Base-by-base conservation (phyloP, 768 basidiomycete genomes). In the Tricholoma matsutake region DNA sequence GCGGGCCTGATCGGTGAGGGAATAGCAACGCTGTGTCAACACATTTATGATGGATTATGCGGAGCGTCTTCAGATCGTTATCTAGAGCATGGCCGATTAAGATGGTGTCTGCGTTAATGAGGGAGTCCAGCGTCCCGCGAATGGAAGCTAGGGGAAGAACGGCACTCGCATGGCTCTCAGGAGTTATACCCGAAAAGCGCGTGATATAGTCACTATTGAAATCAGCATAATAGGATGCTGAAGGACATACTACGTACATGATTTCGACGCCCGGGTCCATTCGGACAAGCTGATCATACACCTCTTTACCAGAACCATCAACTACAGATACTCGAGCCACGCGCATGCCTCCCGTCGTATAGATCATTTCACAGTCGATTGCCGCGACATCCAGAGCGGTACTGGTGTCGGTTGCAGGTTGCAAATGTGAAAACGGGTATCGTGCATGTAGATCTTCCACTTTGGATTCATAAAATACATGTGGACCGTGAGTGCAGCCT, bases 281-380 rank as follows among this genome's bases (percentile, higher is more conserved):
- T 43, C 82, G 78, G 32, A 96, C 83, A 47, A 90, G 72, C 69
- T 94, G 84, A 71, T 99, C 97, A 51, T 96, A 87, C 2, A 98
- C 81, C 56, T 86, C 79, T 28, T 77, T 76, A 1, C 93, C 94
- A 1, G 79, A 71, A 7, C 87, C 88, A 69, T 96, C 91, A 1
- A 98, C 85, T 6, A 96, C 85, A 0, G 96, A 97, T 2, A 97
- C 87, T 3, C 97, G 84, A 2, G 94, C 96, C 3, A 97, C 86
- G 20, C 89, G 87, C 82, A 94, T 86, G 0, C 97, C 97, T 4
- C 91, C 92, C 0, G 96, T 98, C 0, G 94, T 91, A 75, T 96
- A 94, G 8, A 98, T 81, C 92, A 98, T 94, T 74, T 99, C 97
- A 69, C 97, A 98, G 72, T 99, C 97, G 54, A 98, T 78, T 0